phyloP scores from a whole-genome alignment of 345 rosid species.

The Eucalyptus pumila region DNA sequence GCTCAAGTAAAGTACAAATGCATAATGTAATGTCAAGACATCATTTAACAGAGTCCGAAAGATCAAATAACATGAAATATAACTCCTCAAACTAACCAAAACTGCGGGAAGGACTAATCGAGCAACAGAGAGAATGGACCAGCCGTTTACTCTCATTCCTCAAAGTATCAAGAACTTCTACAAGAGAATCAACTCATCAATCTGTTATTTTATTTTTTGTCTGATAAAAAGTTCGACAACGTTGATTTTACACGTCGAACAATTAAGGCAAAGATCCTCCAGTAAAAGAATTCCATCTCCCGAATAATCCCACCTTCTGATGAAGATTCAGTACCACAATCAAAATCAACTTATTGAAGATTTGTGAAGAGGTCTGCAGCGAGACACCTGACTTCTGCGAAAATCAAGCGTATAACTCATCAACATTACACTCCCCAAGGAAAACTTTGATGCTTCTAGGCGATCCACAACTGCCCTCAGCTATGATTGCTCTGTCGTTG shows the following conservation, averaged over 20 bases:
- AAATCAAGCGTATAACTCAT: slow-evolving; percentile 37
- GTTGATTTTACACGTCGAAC: background rate
- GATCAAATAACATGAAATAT: background rate
- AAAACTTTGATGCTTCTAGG: slow-evolving; percentile 83
- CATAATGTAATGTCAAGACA: background rate
- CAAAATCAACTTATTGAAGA: background rate
- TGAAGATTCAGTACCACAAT: background rate
- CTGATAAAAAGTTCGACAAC: background rate
- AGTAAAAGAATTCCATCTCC: background rate
- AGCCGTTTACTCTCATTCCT: background rate
- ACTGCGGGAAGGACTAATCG: background rate
- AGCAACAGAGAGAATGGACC: background rate
- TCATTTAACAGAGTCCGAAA: background rate
- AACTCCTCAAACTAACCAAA: background rate
- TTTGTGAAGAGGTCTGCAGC: background rate
- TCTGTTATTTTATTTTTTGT: background rate
- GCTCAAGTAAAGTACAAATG: background rate
- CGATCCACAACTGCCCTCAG: slow-evolving; percentile 92
- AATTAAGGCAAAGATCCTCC: background rate
- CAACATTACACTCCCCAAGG: slow-evolving; percentile 79
- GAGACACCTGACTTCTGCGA: background rate
- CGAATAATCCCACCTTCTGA: background rate
- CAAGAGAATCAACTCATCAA: background rate
- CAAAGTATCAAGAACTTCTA: background rate
- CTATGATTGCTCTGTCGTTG: slow-evolving; percentile 80